Evolutionary conservation across 2,329 filamentous ascomycete species (phyloP).

Genomic region (Pyrenochaeta sp.): DNA sequence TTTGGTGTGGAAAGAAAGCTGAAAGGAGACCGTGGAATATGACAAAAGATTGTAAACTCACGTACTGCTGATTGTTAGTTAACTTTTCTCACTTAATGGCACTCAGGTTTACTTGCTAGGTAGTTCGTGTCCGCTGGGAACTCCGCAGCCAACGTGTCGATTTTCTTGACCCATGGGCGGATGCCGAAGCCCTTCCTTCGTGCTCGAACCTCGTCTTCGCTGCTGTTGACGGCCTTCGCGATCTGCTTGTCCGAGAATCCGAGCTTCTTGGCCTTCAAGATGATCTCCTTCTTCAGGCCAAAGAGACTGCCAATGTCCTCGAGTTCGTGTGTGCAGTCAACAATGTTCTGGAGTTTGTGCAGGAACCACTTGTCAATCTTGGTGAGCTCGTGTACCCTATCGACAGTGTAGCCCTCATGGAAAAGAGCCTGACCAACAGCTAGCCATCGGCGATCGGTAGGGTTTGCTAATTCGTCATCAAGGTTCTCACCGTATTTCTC

Average conservation of each 20-base stretch:
- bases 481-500: constrained; percentile 88
- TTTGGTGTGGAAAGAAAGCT: too few species aligned
- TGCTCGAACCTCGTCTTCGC: constrained; percentile 89
- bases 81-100: neutral
- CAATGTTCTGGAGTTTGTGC: constrained; percentile 97
- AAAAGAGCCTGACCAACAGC: constrained; percentile 98
- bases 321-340: constrained; percentile 86
- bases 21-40: too few species aligned
- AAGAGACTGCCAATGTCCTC: constrained; percentile 83
- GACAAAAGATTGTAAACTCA: too few species aligned
- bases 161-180: constrained; percentile 96
- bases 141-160: constrained; percentile 95
- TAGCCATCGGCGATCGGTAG: constrained; percentile 95
- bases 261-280: constrained; percentile 94
- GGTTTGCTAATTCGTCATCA: constrained; percentile 88
- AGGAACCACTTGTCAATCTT: constrained; percentile 99
- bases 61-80: constrained; percentile 1
- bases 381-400: constrained; percentile 89
- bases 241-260: constrained; percentile 98
- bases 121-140: constrained; percentile 78
- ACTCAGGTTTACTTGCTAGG: neutral
- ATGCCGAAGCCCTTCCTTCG: constrained; percentile 86
- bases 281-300: constrained; percentile 85
- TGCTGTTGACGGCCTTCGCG: constrained; percentile 81
- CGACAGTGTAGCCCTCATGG: constrained; percentile 93